A percentile compares a stretch with the other conserved stretches of the same genome.
Conservation (phyloP, 1,284 basidiomycete genomes). For the Leccinum glutinopallens region DNA sequence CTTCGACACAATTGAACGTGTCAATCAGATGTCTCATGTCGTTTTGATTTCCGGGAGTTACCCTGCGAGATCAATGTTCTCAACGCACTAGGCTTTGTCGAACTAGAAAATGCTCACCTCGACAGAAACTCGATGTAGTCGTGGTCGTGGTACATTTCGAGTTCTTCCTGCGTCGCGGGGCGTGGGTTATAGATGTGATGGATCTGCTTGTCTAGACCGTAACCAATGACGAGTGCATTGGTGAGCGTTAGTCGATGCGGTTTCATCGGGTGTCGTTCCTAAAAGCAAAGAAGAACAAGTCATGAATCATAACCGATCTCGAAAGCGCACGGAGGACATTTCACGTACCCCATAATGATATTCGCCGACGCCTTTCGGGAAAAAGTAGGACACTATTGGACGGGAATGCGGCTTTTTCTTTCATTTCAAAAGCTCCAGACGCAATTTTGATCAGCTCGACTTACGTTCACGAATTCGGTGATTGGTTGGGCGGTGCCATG, state of each 20-base stretch:
- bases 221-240: constrained; percentile 94
- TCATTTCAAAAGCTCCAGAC: constrained; percentile 21
- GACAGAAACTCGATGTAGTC: constrained; percentile 97
- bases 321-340: background rate
- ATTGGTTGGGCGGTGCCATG: constrained; percentile 72
- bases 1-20: constrained; percentile 88
- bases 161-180: constrained; percentile 86
- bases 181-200: constrained; percentile 90
- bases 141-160: constrained; percentile 89
- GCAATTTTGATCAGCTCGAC: constrained; percentile 38
- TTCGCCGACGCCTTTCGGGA: constrained; percentile 90
- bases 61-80: constrained; percentile 45
- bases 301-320: background rate
- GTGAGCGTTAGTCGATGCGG: constrained; percentile 94
- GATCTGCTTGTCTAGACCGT: constrained; percentile 95
- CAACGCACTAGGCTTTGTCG: background rate
- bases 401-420: constrained; percentile 73
- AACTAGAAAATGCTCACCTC: constrained; percentile 50
- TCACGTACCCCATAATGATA: constrained; percentile 89
- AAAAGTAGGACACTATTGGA: constrained; percentile 94
- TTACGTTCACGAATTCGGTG: constrained; percentile 71
- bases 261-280: constrained; percentile 99
- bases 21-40: constrained; percentile 77
- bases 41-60: constrained; percentile 79
- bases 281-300: constrained; percentile 9